Conservation (phyloP, 2,329 filamentous ascomycete species). For the Penicillium frequentans region DNA sequence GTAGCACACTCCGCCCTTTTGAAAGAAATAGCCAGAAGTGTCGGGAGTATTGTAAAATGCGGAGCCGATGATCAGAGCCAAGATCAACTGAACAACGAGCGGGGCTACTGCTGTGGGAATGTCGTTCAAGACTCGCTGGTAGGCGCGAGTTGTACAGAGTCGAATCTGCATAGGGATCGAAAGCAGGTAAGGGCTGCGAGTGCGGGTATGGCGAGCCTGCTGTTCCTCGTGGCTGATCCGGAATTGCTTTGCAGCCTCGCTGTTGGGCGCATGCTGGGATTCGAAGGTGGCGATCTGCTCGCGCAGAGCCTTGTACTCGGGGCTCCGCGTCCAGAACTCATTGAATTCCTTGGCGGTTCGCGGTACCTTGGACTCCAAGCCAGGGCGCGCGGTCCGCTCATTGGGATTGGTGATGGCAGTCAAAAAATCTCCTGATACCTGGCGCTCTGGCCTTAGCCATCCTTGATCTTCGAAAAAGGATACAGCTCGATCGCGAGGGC, state of each 20-base stretch:
- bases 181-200: conserved; percentile 76
- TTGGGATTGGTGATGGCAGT: conserved; percentile 65
- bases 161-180: conserved; percentile 69
- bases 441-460: conserved; percentile 64
- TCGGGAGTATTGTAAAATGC: conserved; percentile 74
- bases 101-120: conserved; percentile 68
- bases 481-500: conserved; percentile 58
- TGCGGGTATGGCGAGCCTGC: conserved; percentile 49
- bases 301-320: conserved; percentile 43
- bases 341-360: conserved; percentile 69
- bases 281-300: conserved; percentile 43
- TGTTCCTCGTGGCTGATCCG: conserved; percentile 34
- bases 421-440: conserved; percentile 68
- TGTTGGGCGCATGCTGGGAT: conserved; percentile 33
- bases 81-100: conserved; percentile 64
- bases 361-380: conserved; percentile 63
- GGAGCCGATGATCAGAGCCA: conserved; percentile 74
- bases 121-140: conserved; percentile 72
- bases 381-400: conserved; percentile 55
- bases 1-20: conserved; percentile 75
- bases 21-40: conserved; percentile 69
- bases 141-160: conserved; percentile 78
- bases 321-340: conserved; percentile 53
- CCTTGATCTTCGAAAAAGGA: conserved; percentile 67
- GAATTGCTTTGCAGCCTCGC: conserved; percentile 30